phyloP scores from a whole-genome alignment of 2,329 filamentous ascomycete genomes.

The Chrysoporthe cubensis region DNA sequence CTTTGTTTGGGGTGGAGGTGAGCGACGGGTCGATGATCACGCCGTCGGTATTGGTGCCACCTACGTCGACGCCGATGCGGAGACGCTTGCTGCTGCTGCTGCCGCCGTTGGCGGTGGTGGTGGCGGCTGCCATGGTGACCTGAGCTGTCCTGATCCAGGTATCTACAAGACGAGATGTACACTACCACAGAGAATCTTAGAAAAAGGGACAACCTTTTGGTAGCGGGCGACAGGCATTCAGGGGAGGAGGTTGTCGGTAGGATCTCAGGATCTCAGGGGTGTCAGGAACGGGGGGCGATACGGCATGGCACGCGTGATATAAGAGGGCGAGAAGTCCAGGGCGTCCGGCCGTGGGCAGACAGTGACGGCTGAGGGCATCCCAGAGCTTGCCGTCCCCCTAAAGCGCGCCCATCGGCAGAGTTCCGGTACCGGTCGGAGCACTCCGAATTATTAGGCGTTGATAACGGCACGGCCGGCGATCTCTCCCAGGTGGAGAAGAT shows the following conservation, averaged over 20 bases:
- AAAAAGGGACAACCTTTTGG: not conserved
- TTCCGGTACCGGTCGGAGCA: conserved; percentile 11
- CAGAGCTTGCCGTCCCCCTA: not conserved
- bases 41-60: conserved; percentile 34
- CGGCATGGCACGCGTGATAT: not conserved
- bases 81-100: conserved; percentile 1
- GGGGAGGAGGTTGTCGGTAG: not conserved
- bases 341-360: not conserved
- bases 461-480: conserved; percentile 16
- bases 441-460: not conserved
- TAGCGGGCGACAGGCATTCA: not conserved
- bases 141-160: not conserved
- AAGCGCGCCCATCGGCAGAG: not conserved
- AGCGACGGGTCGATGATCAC: conserved; percentile 34
- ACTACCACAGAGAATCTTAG: no score
- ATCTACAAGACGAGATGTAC: not conserved
- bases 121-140: not conserved
- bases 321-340: not conserved
- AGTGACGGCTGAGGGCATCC: not conserved
- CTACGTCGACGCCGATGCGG: conserved; percentile 24
- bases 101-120: not conserved
- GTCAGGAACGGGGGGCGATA: no score
- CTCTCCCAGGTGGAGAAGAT: not conserved
- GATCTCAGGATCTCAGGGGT: not conserved
- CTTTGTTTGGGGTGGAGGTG: conserved; percentile 37